A percentile compares a stretch with the other conserved stretches of the same genome.
These are phyloP conservation scores for Atalantia buxifolia DNA, from an alignment of 345 rosid species.

Conservation along the genomic window DNA sequence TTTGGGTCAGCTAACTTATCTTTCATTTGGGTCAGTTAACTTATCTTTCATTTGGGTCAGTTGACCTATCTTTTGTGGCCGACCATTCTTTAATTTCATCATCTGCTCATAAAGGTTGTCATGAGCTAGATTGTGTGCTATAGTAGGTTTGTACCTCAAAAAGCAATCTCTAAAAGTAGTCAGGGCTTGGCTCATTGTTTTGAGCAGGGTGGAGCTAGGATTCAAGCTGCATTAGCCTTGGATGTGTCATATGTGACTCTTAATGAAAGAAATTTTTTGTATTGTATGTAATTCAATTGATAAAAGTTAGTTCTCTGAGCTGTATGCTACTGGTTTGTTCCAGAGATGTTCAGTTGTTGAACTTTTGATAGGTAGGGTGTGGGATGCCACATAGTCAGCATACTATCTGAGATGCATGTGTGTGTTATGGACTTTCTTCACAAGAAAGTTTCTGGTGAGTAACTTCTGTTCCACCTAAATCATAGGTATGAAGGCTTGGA, in stretches of 20 bases:
- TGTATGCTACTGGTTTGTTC: neutral
- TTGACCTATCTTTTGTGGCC: neutral
- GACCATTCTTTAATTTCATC: neutral
- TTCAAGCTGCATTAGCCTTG: neutral
- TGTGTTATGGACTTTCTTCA: neutral
- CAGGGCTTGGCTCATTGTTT: neutral
- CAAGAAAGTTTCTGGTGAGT: neutral
- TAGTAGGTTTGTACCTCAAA: neutral
- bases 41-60: neutral
- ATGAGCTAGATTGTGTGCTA: neutral
- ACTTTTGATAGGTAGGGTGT: neutral
- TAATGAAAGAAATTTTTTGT: neutral
- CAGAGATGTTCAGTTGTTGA: neutral
- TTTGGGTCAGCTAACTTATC: neutral
- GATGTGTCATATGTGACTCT: neutral
- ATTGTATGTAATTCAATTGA: neutral
- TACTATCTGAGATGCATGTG: neutral
- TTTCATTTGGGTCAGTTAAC: neutral
- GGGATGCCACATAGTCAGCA: neutral
- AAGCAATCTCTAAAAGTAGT: neutral
- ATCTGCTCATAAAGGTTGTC: neutral
- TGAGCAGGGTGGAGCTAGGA: neutral
- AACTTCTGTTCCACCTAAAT: neutral
- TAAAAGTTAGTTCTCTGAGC: neutral
- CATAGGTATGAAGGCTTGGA: slow-evolving; percentile 86